Evolutionary conservation across 148 eudicot species (phyloP), one percentile per base, ranked within the genome.

Genomic region (Dysphania ambrosioides): DNA sequence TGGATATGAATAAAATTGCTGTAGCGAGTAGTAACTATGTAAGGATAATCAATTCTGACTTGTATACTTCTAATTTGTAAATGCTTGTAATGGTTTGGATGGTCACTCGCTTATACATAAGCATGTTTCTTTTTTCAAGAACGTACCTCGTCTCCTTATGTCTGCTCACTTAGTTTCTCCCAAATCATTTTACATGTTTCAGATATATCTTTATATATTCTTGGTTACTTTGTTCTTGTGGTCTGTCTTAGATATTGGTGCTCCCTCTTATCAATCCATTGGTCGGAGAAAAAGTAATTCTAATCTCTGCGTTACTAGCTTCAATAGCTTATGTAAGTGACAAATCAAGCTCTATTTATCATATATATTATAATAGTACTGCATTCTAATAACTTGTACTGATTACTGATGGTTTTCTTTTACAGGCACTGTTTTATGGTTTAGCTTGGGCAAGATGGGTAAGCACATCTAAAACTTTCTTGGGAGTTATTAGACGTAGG

Each of bases 391-490:
- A 36, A 58, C 53, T 67, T 66, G 15, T 32, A 66, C 19, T n/a
- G 47, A 24, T 13, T 7, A 38, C 32, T 0, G 13, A 30, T 53
- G 3, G 51, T 34, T 68, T 36, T 72, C 31, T 75, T 70, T 70
- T 77, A 63, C 97, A 93, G 97, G 98, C 90, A 58, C 67, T 91
- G 65, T 84, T 93, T 74, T 91, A 93, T 72, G 95, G 98, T 49
- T 86, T 91, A 78, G 98, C 98, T 68, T 93, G 98, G 98, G 97
- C 94, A 77, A 69, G 87, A 65, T 93, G 98, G 98, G 98, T 93
- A 89, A 51, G 88, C 72, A 72, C 30, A 49, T 58, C 24, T 38
- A 29, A 40, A 63, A 30, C 42, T 36, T 60, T 35, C 62, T 21
- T 32, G 8, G 2, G 41, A 51, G 9, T 15, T 31, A 42, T 8